Evolutionary conservation across 148 eudicot species (phyloP), one percentile per base, ranked within the genome.

Genomic region (Linanthus parryae): DNA sequence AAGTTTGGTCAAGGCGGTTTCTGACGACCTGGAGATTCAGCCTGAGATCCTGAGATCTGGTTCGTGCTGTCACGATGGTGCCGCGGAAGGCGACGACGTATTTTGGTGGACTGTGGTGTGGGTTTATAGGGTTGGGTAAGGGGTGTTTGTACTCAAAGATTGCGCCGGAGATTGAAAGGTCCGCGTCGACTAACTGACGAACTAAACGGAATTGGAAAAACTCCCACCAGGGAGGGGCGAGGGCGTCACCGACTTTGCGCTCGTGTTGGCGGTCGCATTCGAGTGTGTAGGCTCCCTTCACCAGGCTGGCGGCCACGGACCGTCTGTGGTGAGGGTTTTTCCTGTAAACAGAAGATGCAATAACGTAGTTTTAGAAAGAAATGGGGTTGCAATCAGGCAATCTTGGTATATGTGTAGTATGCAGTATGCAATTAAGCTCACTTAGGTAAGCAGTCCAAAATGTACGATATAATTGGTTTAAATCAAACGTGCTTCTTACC

Each of bases 161-260:
- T 9, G 82, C 83, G 0, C 89, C 96, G 20, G 69, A 88, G 44
- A 42, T 61, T 14, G 89, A 79, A 8, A 22, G 39, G 35, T 84
- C 91, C 3, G 52, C 68, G 24, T 81, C 84, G 0, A 61, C 70
- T 7, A 81, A 61, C 22, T 48, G 41, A 28, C 65, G 64, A 26
- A 59, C 15, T 46, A 73, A 28, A 19, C 69, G 61, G 54, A 75
- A 81, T 28, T 74, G 58, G 63, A 82, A 82, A 30, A 33, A 70
- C 11, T 70, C 58, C 94, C 94, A 84, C 96, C 94, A 88, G 1
- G 62, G 58, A 40, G 85, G 79, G 21, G 94, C 96, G 26, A 73
- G 59, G 14, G 88, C 75, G 24, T 65, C 69, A 29, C 34, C 54
- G 8, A 61, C 77, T 2, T 46, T 52, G 20, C 92, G 70, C 0